phyloP scores from a whole-genome alignment of 129 eudicot genomes.

The Arctium minus region DNA sequence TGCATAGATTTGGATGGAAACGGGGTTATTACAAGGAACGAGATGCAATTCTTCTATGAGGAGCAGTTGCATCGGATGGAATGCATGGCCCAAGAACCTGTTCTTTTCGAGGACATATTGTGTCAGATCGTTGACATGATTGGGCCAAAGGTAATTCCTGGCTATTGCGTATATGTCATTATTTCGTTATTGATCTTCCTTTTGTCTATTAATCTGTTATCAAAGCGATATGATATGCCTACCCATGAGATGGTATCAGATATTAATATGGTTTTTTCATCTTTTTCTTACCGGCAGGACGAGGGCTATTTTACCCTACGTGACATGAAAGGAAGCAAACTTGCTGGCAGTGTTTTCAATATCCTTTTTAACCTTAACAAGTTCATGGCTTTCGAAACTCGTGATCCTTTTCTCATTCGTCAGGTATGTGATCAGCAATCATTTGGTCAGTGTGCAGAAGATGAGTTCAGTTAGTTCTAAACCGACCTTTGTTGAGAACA shows the following conservation, averaged over 20 bases:
- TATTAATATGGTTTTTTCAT: neutral
- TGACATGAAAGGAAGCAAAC: conserved; percentile 82
- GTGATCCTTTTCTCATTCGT: conserved; percentile 96
- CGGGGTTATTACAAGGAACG: conserved; percentile 85
- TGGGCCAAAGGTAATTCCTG: conserved; percentile 67
- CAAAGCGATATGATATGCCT: neutral
- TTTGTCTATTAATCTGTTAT: neutral
- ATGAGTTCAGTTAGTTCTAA: neutral
- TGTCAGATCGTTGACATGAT: conserved; percentile 99
- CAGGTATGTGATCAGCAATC: conserved; percentile 43
- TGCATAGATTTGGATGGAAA: conserved; percentile 98
- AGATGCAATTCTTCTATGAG: conserved; percentile 92
- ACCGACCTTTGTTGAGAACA: neutral
- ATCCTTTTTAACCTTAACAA: conserved; percentile 94
- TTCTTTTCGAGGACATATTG: conserved; percentile 92
- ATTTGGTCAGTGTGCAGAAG: neutral
- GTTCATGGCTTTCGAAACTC: conserved; percentile 97
- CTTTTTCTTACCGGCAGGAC: conserved; percentile 34
- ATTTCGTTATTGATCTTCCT: neutral
- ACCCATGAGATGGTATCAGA: neutral
- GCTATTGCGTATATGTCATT: neutral
- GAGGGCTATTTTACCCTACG: conserved; percentile 70
- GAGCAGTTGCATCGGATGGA: conserved; percentile 99
- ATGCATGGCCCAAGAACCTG: conserved; percentile 99
- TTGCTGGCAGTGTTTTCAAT: conserved; percentile 88